Base-by-base conservation (phyloP, 192 early-diverging fungal genomes). In the Coemansia sp. region DNA sequence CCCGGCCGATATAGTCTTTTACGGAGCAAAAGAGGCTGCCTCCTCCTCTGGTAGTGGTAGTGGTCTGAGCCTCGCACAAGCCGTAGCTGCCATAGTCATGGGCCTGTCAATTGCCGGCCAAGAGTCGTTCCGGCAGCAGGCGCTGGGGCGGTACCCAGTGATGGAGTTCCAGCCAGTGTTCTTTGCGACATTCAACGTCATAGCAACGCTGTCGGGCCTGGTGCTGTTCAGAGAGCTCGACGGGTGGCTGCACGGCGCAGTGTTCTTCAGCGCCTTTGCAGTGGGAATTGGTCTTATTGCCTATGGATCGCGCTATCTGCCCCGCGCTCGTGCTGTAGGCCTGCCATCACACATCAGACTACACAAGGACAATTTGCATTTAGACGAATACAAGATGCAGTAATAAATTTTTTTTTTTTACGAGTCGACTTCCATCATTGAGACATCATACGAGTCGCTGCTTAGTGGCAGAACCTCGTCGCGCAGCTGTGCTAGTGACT, bases 131-230 rank as follows among this genome's bases (percentile, higher is more conserved):
- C 33, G 82, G 37, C 82, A 84, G 63, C 73, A 79, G 68, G 82
- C 82, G 59, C 71, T 84, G 70, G 82, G 82, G 42, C 67, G 64
- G 42, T 84, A 70, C 64, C 58, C 82, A 44, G 77, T 76, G 4
- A 75, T 79, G 73, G 70, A 79, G 66, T 78, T 84, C 60, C 82
- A 84, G 74, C 82, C 82, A 0, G 76, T 84, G 67, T 84, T 84
- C 59, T 84, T 84, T 68, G 82, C 82, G 44, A 76, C 77, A 7
- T 84, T 67, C 64, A 84, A 84, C 60, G 74, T 79, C 37, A 68
- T 76, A 13, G 82, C 82, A 9, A 79, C 77, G 50, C 74, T 79
- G 28, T 38, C 74, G 4, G 70, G 82, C 0, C 68, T 84, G 28
- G 16, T 74, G 47, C 77, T 84, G 68, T 84, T 84, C 55, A 57